These are phyloP conservation scores for Amanita phalloides DNA, from an alignment of 768 basidiomycete species.

Conservation along the genomic window DNA sequence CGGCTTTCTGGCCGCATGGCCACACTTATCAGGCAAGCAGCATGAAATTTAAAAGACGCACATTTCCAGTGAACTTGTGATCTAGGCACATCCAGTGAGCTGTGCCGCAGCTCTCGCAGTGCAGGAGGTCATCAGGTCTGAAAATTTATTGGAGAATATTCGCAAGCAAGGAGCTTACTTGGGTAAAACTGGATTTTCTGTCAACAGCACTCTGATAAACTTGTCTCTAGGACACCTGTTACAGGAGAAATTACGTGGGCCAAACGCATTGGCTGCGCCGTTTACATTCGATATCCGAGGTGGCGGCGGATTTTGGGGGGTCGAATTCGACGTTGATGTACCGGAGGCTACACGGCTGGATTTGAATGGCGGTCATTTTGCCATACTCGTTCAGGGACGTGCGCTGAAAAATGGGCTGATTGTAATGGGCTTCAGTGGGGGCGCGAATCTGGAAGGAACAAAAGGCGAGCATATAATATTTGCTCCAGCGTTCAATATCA, in stretches of 20 bases:
- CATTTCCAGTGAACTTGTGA: not conserved
- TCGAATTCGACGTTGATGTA: conserved; percentile 67
- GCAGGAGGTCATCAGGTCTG: conserved; percentile 56
- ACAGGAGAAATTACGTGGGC: conserved; percentile 38
- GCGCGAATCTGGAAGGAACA: conserved; percentile 56
- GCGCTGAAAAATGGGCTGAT: conserved; percentile 58
- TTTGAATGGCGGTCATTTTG: conserved; percentile 47
- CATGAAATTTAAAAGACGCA: not conserved
- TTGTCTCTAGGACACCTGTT: conserved; percentile 33
- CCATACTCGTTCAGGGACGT: conserved; percentile 58
- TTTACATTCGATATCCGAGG: conserved; percentile 77
- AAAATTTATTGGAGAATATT: conserved; percentile 62
- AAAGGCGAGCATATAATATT: conserved; percentile 65
- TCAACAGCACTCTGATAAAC: not conserved
- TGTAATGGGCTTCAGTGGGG: conserved; percentile 66
- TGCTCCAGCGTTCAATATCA: conserved; percentile 75
- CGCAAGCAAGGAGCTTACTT: conserved; percentile 51
- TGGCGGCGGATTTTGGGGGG: conserved; percentile 72
- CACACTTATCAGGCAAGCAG: conserved; percentile 68
- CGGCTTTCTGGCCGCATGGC: conserved; percentile 73
- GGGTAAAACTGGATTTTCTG: conserved; percentile 16
- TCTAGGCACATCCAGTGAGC: conserved; percentile 59
- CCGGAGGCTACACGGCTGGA: conserved; percentile 30
- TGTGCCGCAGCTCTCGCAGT: conserved; percentile 79
- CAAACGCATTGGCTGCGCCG: conserved; percentile 48